phyloP scores from a whole-genome alignment of 257 asterid genomes.

The Ilex aquifolium region DNA sequence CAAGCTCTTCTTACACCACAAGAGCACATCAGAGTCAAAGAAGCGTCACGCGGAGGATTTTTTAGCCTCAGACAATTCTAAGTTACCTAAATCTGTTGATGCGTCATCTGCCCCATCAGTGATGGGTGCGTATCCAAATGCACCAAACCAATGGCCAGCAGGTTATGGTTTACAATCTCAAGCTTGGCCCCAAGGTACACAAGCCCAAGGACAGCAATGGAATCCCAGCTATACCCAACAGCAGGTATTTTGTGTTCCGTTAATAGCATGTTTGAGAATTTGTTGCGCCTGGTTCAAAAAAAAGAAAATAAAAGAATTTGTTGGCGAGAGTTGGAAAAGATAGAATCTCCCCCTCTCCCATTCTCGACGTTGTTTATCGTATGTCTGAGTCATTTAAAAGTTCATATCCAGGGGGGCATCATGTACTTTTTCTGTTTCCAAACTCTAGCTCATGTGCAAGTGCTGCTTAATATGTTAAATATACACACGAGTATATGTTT shows the following conservation, averaged over 20 bases:
- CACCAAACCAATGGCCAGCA: constrained; percentile 79
- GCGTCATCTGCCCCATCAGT: constrained; percentile 59
- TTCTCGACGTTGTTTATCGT: no score
- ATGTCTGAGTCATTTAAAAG: no score
- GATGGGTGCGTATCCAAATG: constrained; percentile 59
- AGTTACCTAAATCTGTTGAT: constrained; percentile 54
- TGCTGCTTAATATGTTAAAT: no score
- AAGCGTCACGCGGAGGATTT: constrained; percentile 89
- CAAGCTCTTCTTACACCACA: constrained; percentile 73
- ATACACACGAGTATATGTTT: no score
- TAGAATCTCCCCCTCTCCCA: no score
- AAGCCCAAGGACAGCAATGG: constrained; percentile 81
- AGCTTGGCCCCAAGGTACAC: constrained; percentile 87
- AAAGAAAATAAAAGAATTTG: no score
- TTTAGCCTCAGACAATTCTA: constrained; percentile 66
- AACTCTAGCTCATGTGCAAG: no score
- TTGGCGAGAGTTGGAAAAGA: no score
- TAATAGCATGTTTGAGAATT: not conserved
- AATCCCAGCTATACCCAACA: constrained; percentile 78
- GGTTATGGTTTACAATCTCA: constrained; percentile 84
- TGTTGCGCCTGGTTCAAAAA: no score
- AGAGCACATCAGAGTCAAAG: constrained; percentile 71
- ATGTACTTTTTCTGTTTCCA: no score
- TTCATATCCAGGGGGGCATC: no score
- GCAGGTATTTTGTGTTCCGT: constrained; percentile 1